Evolutionary conservation across 192 early-diverging fungal species (phyloP).

Genomic region (Coemansia sp.): DNA sequence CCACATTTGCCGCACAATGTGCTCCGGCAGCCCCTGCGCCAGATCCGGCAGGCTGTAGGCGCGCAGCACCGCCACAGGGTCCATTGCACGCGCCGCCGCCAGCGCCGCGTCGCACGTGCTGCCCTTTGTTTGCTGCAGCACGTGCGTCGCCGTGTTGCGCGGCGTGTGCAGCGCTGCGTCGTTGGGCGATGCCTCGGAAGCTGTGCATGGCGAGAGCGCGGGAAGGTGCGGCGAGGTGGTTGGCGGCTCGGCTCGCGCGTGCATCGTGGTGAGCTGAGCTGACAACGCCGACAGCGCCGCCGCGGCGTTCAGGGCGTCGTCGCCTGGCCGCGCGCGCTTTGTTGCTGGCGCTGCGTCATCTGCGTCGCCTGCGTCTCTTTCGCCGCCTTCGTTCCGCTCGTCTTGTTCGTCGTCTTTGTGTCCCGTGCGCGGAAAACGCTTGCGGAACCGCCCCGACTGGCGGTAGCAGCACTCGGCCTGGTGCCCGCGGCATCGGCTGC

Average conservation of each 20-base stretch:
- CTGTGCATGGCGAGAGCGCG: slow-evolving; percentile 8
- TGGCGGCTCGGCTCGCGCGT: not conserved
- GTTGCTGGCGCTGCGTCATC: not conserved
- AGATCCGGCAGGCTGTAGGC: slow-evolving; percentile 29
- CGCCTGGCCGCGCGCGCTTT: not conserved
- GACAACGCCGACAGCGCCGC: not conserved
- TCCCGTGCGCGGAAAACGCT: slow-evolving; percentile 20
- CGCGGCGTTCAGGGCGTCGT: not conserved
- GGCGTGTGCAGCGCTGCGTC: slow-evolving; percentile 16
- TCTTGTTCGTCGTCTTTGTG: not conserved
- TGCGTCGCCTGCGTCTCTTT: not conserved
- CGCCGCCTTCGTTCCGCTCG: not conserved
- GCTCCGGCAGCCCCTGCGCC: slow-evolving; percentile 26
- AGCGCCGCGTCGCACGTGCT: not conserved
- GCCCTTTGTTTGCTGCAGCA: not conserved
- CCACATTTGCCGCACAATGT: slow-evolving; percentile 28
- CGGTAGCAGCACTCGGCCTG: slow-evolving; percentile 36
- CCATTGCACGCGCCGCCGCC: slow-evolving; percentile 3
- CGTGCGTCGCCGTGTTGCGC: not conserved
- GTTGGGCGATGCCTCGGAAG: slow-evolving; percentile 16
- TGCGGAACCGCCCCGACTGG: slow-evolving; percentile 50
- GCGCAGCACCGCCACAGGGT: slow-evolving; percentile 32
- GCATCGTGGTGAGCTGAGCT: not conserved
- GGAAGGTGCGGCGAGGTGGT: not conserved
- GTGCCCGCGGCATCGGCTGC: slow-evolving; percentile 36